phyloP scores from a whole-genome alignment of 2,329 filamentous ascomycete species.

The Xylaria sp. region DNA sequence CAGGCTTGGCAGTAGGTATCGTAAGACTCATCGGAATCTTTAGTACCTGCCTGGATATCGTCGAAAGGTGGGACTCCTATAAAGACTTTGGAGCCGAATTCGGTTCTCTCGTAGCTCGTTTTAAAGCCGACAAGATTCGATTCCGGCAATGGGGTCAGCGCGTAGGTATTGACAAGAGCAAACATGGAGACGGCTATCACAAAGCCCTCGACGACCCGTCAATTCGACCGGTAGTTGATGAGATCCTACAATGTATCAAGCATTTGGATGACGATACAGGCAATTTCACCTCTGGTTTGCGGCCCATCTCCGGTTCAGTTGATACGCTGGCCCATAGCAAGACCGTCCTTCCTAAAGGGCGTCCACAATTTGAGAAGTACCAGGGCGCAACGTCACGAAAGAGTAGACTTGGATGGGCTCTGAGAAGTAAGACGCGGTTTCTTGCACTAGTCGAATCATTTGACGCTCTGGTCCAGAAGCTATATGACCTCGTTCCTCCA shows the following conservation, averaged over 20 bases:
- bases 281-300: background rate
- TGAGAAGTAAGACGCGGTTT: constrained; percentile 17
- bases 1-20: no score
- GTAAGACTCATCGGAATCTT: no score
- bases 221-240: background rate
- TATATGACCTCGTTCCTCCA: constrained; percentile 22
- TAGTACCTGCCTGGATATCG: constrained; percentile 4
- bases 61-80: constrained; percentile 25
- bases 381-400: constrained; percentile 1
- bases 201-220: constrained; percentile 16
- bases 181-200: background rate
- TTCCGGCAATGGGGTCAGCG: constrained; percentile 27
- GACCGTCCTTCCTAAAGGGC: background rate
- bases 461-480: constrained; percentile 6
- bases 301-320: background rate
- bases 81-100: constrained; percentile 19
- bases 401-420: constrained; percentile 22
- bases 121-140: constrained; percentile 10
- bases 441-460: background rate
- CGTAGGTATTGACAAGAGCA: constrained; percentile 18
- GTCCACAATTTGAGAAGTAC: background rate
- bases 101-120: constrained; percentile 4
- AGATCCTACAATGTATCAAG: constrained; percentile 17
- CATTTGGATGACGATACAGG: constrained; percentile 9
- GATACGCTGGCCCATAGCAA: background rate